phyloP scores from a whole-genome alignment of 169 alveolate species.

The Eimeria brunetti region DNA sequence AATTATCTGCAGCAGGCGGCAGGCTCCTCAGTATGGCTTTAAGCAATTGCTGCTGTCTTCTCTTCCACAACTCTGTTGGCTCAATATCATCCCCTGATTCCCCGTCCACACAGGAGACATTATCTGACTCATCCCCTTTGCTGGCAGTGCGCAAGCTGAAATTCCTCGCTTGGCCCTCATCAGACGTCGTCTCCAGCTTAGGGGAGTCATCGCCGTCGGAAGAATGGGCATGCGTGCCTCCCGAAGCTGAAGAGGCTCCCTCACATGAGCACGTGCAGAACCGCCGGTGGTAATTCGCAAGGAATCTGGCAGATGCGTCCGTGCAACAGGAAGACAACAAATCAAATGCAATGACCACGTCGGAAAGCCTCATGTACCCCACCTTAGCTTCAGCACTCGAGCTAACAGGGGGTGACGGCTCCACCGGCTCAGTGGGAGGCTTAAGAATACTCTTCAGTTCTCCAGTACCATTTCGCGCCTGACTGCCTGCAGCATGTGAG shows the following conservation, averaged over 20 bases:
- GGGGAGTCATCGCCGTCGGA: conserved; percentile 57
- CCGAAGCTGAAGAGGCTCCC: conserved; percentile 49
- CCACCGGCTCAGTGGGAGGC: conserved; percentile 58
- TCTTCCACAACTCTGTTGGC: conserved; percentile 50
- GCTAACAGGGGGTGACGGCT: conserved; percentile 39
- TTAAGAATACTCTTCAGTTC: conserved; percentile 61
- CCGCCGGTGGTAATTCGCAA: conserved; percentile 43
- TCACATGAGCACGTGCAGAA: conserved; percentile 65
- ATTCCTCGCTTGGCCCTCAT: conserved; percentile 29
- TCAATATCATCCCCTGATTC: conserved; percentile 72
- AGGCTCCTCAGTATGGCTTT: conserved; percentile 63
- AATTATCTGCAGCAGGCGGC: conserved; percentile 59
- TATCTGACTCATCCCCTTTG: conserved; percentile 56
- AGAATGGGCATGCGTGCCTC: background rate
- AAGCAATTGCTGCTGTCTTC: conserved; percentile 58
- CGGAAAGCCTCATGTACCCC: conserved; percentile 65
- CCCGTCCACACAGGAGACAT: conserved; percentile 55
- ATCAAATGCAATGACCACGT: conserved; percentile 65
- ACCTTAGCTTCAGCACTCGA: conserved; percentile 56
- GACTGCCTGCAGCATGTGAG: conserved; percentile 26
- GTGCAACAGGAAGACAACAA: conserved; percentile 69
- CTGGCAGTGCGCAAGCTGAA: conserved; percentile 16
- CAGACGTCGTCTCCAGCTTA: conserved; percentile 15
- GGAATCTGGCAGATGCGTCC: conserved; percentile 72
- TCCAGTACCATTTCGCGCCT: conserved; percentile 45